Base-by-base conservation (phyloP, 192 early-diverging fungal genomes). In the Rhizoclosmatium sp. region DNA sequence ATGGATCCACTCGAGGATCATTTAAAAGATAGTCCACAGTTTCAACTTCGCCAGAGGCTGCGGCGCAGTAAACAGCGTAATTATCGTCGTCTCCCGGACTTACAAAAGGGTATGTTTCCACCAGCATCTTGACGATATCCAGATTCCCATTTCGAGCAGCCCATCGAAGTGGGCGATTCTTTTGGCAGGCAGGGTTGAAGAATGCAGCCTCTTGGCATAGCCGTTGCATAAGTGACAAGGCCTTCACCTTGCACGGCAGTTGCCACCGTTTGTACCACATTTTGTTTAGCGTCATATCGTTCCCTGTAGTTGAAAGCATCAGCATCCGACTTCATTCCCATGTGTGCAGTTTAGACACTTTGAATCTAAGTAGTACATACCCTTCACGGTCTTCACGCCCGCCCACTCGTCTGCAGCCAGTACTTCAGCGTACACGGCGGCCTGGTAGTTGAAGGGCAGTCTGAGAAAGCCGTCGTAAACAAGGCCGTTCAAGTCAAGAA, bases 1-100 rank as follows among this genome's bases (percentile, higher is more conserved):
- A 14, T 7, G 72, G 72, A 45, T 75, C 72, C 41, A 54, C 48
- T 19, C 70, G 47, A 5, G 70, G 70, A 49, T 71, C 70, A 16
- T 14, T 9, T n/a, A 71, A 40, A 12, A 71, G 51, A 3, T 56
- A 45, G 5, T 58, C 42, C 23, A 71, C 70, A 59, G 56, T 40
- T 39, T 71, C 58, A 2, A 39, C 10, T 19, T 51, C 49, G 7
- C 58, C 58, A 31, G 12, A 12, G 12, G 47, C 21, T 39, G 54
- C 70, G 14, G 70, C 70, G 19, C 47, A 58, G 21, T 49, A 71
- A 31, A 71, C 39, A 3, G 70, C 70, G 41, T 71, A 71, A 51
- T 71, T 71, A 44, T 59, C 70, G 19, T 58, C 68, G 45, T 41
- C 68, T 23, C 40, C 31, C 19, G 48, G 16, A 69, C 47, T 31